Conservation (phyloP, 495 filamentous ascomycete genomes). For the Aspergillus cavernicola region DNA sequence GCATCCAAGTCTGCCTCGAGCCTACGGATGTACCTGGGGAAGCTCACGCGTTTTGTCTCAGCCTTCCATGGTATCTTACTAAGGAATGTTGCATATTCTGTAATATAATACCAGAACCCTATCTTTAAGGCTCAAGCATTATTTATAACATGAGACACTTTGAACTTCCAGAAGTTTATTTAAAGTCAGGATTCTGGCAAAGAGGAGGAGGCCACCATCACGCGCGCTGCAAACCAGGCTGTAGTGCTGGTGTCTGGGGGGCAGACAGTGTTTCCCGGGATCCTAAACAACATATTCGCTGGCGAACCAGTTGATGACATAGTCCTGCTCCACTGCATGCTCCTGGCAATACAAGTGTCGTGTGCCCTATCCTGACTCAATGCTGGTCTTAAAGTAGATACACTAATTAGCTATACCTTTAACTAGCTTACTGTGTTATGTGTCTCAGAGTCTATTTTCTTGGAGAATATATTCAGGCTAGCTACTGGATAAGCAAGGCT, state of each 20-base stretch:
- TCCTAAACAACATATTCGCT: slow-evolving; percentile 49
- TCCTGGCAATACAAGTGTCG: slow-evolving; percentile 46
- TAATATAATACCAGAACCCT: no score
- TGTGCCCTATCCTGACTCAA: slow-evolving; percentile 43
- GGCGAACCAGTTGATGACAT: slow-evolving; percentile 27
- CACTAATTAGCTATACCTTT: slow-evolving; percentile 48
- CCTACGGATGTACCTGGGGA: no score
- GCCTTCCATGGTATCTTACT: no score
- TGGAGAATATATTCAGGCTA: slow-evolving; percentile 34
- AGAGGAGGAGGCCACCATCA: no score
- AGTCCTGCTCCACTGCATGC: slow-evolving; percentile 34
- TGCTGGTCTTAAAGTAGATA: slow-evolving; percentile 23
- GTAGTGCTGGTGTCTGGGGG: background rate
- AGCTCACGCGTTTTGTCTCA: no score
- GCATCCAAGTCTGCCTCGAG: no score
- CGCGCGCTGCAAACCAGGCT: no score
- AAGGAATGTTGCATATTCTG: no score
- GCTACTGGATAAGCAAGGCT: slow-evolving; percentile 39
- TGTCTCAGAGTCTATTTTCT: slow-evolving; percentile 30
- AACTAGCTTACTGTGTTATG: slow-evolving; percentile 38
- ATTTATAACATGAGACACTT: no score
- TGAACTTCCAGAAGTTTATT: no score
- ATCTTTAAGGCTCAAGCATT: no score
- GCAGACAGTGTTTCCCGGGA: slow-evolving; percentile 7
- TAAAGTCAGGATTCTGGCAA: no score